phyloP scores from a whole-genome alignment of 176 grass and related monocot genomes.

The Secale cereale region DNA sequence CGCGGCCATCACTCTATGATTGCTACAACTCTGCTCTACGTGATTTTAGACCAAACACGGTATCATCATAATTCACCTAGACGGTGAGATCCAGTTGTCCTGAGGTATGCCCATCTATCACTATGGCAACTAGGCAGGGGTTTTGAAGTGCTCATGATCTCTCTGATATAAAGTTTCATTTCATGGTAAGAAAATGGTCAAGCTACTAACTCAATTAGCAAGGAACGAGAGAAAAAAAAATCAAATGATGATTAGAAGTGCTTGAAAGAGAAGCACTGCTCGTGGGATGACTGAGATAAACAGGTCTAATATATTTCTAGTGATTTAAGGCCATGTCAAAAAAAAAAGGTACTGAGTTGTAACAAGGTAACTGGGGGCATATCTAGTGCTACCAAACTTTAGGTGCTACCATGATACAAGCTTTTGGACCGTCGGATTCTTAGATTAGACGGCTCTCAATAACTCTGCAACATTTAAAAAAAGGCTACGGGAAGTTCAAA shows the following conservation, averaged over 20 bases:
- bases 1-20: conserved; percentile 50
- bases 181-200: background rate
- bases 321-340: background rate
- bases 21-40: conserved; percentile 51
- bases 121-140: conserved; percentile 56
- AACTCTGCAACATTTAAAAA: no score
- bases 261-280: background rate
- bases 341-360: background rate
- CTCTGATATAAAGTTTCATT: conserved; percentile 25
- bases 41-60: conserved; percentile 53
- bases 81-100: conserved; percentile 47
- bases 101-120: conserved; percentile 46
- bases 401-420: no score
- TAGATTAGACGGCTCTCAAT: no score
- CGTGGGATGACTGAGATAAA: background rate
- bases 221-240: background rate
- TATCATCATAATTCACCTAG: conserved; percentile 88
- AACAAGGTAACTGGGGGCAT: no score
- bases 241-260: background rate
- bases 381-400: no score
- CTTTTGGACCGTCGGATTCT: no score
- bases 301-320: background rate
- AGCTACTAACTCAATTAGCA: background rate
- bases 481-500: no score
- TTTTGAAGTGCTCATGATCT: conserved; percentile 50